Evolutionary conservation across 345 rosid genomes (phyloP).

Genomic region (Eucalyptus pumila): DNA sequence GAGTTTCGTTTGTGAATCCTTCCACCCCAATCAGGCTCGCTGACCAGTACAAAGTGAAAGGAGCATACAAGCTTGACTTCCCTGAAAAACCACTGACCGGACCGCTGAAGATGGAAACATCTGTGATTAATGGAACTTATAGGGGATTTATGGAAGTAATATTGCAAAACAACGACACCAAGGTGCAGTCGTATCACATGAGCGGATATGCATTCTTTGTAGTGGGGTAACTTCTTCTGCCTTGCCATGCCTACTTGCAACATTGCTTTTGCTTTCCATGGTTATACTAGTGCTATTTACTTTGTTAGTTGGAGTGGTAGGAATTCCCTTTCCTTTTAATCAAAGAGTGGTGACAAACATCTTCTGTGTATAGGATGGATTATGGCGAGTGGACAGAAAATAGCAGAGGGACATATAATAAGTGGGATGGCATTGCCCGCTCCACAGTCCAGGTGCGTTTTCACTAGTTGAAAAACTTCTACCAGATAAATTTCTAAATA

Average conservation of each 20-base stretch:
- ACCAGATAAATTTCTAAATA: neutral
- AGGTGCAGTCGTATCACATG: conserved; percentile 86
- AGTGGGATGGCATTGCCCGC: conserved; percentile 98
- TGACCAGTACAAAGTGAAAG: conserved; percentile 68
- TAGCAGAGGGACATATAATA: conserved; percentile 96
- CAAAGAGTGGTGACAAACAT: neutral
- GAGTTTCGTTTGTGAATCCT: conserved; percentile 78
- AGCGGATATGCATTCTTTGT: conserved; percentile 93
- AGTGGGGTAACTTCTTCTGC: conserved; percentile 43
- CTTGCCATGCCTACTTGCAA: neutral
- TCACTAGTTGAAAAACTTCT: neutral
- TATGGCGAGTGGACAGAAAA: conserved; percentile 95
- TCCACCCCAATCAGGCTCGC: conserved; percentile 94
- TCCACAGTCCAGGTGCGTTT: conserved; percentile 61
- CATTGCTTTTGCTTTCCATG: neutral
- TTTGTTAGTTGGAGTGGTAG: neutral
- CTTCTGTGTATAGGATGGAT: conserved; percentile 62
- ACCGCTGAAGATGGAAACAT: conserved; percentile 54
- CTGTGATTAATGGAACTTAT: conserved; percentile 86
- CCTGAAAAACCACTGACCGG: conserved; percentile 75
- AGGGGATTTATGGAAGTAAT: conserved; percentile 93
- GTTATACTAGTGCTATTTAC: neutral
- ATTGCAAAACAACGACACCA: conserved; percentile 94
- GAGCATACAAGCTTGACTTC: conserved; percentile 88
- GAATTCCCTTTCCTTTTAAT: neutral